Evolutionary conservation across 2,329 filamentous ascomycete genomes (phyloP), one percentile per base, ranked within the genome.

Genomic region (Talaromyces sp.): DNA sequence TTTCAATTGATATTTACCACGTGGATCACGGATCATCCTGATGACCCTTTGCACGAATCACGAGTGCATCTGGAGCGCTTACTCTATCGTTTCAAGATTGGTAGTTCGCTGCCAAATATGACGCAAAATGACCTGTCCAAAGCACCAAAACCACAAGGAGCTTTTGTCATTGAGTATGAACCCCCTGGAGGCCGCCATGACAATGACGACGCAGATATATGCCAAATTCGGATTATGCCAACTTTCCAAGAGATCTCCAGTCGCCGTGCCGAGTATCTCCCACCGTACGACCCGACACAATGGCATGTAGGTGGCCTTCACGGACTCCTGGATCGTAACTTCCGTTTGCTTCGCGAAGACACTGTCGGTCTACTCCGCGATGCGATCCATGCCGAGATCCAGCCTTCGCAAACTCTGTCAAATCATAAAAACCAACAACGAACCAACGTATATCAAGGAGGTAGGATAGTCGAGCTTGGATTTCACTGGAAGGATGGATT

Each of bases 261-360:
- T 4, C 13, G 54, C 10, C 61, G 66, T 2, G 46, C 65, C 0
- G 69, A 71, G 33, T 74, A 72, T 57, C 63, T 74, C 17, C 73
- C 73, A 0, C 62, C 64, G 10, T 69, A 69, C 41, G 64, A 72
- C 39, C 65, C 69, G 5, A 22, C 31, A 11, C 64, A 71, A 35
- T 68, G 66, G 62, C 65, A 72, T 40, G 21, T 66, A 4, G 45
- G 46, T 22, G 70, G 69, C 1, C 57, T 69, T 5, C 57, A 56
- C 1, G 64, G 70, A 21, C 64, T 70, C 6, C 46, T 72, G 45
- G 72, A 74, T 57, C 64, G 66, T 9, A 69, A 73, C 37, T 75
- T 75, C 61, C 69, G 72, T n/a, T 66, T 74, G 1, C 55, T 75
- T 22, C 60, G 72, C 19, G 70, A 72, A 58, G 73, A 75, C 45